phyloP scores from a whole-genome alignment of 768 basidiomycete genomes.

The Pholiota conissans region DNA sequence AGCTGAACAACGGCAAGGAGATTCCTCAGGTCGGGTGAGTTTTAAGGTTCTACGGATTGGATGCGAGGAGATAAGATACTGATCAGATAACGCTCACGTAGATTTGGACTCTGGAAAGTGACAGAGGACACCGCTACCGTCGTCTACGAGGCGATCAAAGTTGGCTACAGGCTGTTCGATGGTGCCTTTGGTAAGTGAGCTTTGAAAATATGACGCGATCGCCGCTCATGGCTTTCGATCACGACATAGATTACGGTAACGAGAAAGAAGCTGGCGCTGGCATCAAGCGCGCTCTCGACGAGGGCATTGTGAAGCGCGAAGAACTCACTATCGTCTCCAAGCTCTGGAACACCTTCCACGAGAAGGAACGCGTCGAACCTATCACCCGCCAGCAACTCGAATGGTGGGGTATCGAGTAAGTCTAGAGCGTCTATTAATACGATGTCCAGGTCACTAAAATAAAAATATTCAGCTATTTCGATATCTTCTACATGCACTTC shows the following conservation, averaged over 20 bases:
- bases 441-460: background rate
- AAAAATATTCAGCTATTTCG: constrained; percentile 52
- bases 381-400: constrained; percentile 52
- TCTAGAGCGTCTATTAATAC: background rate
- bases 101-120: constrained; percentile 37
- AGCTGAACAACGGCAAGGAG: constrained; percentile 27
- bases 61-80: constrained; percentile 15
- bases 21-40: constrained; percentile 30
- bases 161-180: constrained; percentile 85
- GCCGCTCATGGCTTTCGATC: constrained; percentile 6
- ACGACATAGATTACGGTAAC: constrained; percentile 73
- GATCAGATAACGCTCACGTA: constrained; percentile 16
- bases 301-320: constrained; percentile 22
- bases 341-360: constrained; percentile 92
- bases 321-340: constrained; percentile 74
- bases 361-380: constrained; percentile 64
- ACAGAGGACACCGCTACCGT: constrained; percentile 60
- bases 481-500: constrained; percentile 84
- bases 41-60: background rate
- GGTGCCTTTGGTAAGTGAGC: constrained; percentile 53
- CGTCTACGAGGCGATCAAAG: constrained; percentile 85
- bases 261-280: constrained; percentile 86
- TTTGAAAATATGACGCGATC: background rate
- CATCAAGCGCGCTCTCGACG: constrained; percentile 42
- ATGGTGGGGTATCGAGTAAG: constrained; percentile 75